These are phyloP conservation scores for Tetradesmus obliquus DNA, from an alignment of 139 green algal genomes.

Conservation along the genomic window DNA sequence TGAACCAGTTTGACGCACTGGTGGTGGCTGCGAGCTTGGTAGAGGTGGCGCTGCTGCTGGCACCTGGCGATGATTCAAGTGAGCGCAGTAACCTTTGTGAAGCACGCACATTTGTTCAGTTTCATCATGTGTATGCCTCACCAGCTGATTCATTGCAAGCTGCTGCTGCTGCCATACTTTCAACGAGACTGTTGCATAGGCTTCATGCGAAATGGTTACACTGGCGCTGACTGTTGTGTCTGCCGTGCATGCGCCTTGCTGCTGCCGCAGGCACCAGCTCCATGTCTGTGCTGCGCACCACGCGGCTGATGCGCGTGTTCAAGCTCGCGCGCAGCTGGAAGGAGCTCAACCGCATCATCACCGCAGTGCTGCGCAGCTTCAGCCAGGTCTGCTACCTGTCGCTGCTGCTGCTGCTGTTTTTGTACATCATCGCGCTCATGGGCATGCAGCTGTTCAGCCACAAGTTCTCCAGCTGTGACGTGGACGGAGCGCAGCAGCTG, in stretches of 20 bases:
- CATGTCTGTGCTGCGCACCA: conserved; percentile 75
- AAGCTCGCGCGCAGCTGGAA: conserved; percentile 72
- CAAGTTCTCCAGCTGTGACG: conserved; percentile 45
- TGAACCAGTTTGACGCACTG: conserved; percentile 77
- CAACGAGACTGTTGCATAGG: neutral
- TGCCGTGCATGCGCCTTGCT: neutral
- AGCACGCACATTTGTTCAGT: conserved; percentile 11
- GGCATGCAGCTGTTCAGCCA: conserved; percentile 85
- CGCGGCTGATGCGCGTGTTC: conserved; percentile 82
- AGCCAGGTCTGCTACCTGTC: conserved; percentile 68
- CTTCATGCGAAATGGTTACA: neutral
- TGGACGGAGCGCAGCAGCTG: conserved; percentile 44
- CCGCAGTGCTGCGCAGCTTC: conserved; percentile 68
- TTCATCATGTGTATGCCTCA: too few species aligned
- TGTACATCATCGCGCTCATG: conserved; percentile 77
- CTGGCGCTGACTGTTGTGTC: neutral
- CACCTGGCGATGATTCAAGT: conserved; percentile 36
- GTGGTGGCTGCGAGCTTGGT: conserved; percentile 67
- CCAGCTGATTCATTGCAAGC: too few species aligned
- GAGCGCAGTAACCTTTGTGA: conserved; percentile 3
- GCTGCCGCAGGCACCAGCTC: conserved; percentile 44
- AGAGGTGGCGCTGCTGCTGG: conserved; percentile 65
- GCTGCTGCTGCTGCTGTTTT: conserved; percentile 76
- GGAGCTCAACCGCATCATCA: conserved; percentile 78
- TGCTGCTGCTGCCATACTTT: neutral